phyloP scores from a whole-genome alignment of 768 basidiomycete genomes.

The Collybia nuda region DNA sequence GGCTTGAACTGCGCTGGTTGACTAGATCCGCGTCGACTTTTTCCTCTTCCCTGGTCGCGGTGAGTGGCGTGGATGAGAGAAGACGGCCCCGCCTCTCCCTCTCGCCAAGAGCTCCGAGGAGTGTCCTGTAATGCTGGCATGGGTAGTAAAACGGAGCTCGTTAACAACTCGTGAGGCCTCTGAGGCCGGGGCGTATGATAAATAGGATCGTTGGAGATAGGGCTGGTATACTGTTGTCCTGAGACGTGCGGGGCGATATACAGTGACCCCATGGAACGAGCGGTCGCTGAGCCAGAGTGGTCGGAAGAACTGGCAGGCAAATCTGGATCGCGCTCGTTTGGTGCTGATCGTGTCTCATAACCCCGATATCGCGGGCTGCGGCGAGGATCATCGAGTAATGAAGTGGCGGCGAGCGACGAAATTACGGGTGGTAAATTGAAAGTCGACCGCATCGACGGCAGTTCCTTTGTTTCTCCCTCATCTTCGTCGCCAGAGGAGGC shows the following conservation, averaged over 20 bases:
- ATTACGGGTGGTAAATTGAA: conserved; percentile 10
- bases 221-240: conserved; percentile 23
- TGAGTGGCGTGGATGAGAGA: conserved; percentile 26
- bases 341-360: conserved; percentile 7
- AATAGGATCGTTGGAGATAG: conserved; percentile 29
- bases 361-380: conserved; percentile 6
- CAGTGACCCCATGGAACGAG: conserved; percentile 15
- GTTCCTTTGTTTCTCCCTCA: conserved; percentile 10
- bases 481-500: conserved; percentile 1
- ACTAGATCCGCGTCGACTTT: conserved; percentile 19
- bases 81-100: conserved; percentile 48
- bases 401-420: conserved; percentile 10
- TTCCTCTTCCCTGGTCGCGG: conserved; percentile 11
- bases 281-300: conserved; percentile 14
- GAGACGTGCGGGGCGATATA: conserved; percentile 11
- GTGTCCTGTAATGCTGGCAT: conserved; percentile 13
- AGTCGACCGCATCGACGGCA: conserved; percentile 14
- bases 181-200: conserved; percentile 26
- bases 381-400: conserved; percentile 7
- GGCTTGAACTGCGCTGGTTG: conserved; percentile 19
- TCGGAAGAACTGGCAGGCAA: conserved; percentile 11
- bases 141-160: conserved; percentile 12
- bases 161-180: conserved; percentile 17
- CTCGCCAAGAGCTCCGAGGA: conserved; percentile 23
- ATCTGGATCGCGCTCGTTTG: conserved; percentile 1